Evolutionary conservation across 2,329 filamentous ascomycete species (phyloP).

Genomic region (Fusarium sp.): DNA sequence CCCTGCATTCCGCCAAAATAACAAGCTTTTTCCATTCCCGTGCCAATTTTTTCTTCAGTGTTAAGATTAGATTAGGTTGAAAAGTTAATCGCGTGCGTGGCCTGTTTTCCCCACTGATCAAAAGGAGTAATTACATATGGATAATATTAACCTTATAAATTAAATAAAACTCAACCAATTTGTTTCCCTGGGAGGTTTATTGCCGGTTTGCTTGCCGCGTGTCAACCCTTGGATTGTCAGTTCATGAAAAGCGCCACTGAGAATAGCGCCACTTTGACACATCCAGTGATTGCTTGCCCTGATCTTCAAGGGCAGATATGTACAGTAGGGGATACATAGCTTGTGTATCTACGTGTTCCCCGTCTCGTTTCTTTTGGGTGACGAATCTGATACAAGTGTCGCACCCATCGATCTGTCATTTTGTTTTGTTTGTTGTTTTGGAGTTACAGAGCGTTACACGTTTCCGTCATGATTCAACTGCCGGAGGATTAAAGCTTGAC

Average conservation of each 20-base stretch:
- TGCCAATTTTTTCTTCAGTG: background rate
- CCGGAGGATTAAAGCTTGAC: conserved; percentile 8
- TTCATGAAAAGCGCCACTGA: background rate
- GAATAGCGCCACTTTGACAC: background rate
- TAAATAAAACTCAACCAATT: background rate
- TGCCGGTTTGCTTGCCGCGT: background rate
- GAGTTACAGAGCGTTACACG: background rate
- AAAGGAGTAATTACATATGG: background rate
- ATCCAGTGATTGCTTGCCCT: background rate
- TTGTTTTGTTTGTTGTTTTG: background rate
- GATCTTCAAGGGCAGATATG: background rate
- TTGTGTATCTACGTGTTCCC: background rate
- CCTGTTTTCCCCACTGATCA: background rate
- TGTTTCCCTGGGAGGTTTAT: background rate
- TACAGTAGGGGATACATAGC: background rate
- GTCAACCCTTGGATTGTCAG: background rate
- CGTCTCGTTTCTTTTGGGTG: background rate
- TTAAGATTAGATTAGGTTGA: background rate
- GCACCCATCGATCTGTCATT: conserved; percentile 8
- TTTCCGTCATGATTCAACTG: conserved; percentile 15
- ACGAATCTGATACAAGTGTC: background rate
- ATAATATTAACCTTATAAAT: background rate
- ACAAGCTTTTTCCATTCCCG: background rate
- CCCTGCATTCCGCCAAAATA: background rate
- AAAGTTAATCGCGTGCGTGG: background rate